Evolutionary conservation across 352 stramenopile species (phyloP).

Genomic region (Globisporangium paroecandrum): DNA sequence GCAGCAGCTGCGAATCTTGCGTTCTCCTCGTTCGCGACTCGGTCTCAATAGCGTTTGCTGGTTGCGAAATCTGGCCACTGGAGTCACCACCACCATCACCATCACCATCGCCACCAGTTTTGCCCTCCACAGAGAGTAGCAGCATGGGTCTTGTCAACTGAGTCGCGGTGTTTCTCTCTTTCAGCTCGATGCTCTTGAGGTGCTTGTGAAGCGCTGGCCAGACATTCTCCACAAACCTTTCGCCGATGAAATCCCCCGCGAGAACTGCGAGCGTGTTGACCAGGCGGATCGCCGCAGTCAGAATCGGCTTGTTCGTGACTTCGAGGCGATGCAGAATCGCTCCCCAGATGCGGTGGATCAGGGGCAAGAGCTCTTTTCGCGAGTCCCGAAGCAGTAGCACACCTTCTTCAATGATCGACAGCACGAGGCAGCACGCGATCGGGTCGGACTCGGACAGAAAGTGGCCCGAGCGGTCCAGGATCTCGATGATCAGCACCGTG

Average conservation of each 20-base stretch:
- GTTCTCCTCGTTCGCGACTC: constrained; percentile 30
- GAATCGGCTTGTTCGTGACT: constrained; percentile 57
- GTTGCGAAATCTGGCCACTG: not conserved
- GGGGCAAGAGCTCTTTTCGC: constrained; percentile 57
- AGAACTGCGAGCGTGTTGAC: constrained; percentile 46
- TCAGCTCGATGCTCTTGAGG: constrained; percentile 36
- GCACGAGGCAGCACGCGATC: constrained; percentile 66
- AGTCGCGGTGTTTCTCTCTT: constrained; percentile 19
- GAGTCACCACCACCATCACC: not conserved
- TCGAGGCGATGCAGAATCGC: constrained; percentile 57
- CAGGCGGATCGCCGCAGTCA: constrained; percentile 49
- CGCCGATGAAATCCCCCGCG: constrained; percentile 75
- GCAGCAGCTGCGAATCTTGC: constrained; percentile 51
- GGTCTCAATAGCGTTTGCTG: not conserved
- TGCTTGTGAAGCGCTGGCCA: constrained; percentile 58
- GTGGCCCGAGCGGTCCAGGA: constrained; percentile 72
- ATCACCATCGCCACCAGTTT: not conserved
- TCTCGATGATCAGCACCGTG: constrained; percentile 58
- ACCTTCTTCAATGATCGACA: constrained; percentile 67
- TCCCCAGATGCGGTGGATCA: constrained; percentile 75
- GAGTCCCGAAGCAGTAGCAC: constrained; percentile 42
- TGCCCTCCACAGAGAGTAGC: constrained; percentile 22
- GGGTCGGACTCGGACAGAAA: constrained; percentile 70
- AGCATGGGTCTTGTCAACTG: constrained; percentile 69
- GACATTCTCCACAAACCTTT: constrained; percentile 76